A percentile compares a stretch with the other conserved stretches of the same genome.
Conservation (phyloP, 2,329 filamentous ascomycete genomes). For the Aureobasidium melanogenum region DNA sequence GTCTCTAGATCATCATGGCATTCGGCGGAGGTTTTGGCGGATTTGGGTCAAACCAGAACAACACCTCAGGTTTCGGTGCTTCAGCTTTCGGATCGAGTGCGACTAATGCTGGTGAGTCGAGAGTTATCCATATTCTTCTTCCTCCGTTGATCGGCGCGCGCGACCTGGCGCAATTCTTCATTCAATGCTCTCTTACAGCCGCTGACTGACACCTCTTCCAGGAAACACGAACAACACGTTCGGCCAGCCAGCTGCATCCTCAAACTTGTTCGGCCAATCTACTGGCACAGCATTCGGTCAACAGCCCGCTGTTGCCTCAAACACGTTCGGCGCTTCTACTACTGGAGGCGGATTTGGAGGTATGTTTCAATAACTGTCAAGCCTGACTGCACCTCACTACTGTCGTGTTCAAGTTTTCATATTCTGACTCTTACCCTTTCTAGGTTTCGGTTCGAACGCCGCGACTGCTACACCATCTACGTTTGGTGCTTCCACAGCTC, state of each 20-base stretch:
- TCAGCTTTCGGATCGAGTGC: conserved; percentile 15
- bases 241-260: too few relatives aligned
- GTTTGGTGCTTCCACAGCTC: conserved; percentile 13
- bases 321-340: conserved; percentile 29
- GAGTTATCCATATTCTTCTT: background rate
- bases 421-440: too few relatives aligned
- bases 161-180: background rate
- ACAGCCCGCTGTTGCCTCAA: conserved; percentile 21
- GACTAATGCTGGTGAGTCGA: conserved; percentile 25
- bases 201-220: too few relatives aligned
- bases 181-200: background rate
- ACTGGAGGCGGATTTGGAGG: conserved; percentile 16
- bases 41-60: conserved; percentile 22
- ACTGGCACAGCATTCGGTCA: conserved; percentile 17
- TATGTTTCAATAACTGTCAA: conserved; percentile 1
- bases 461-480: background rate
- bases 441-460: too few relatives aligned
- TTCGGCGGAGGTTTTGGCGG: conserved; percentile 45
- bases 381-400: background rate
- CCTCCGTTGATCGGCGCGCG: background rate
- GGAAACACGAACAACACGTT: too few relatives aligned
- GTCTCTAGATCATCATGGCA: conserved; percentile 12
- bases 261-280: conserved; percentile 16
- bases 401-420: too few relatives aligned
- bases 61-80: conserved; percentile 14